These are phyloP conservation scores for Hansenula anomala DNA, from an alignment of 1,139 yeast species.

Conservation along the genomic window DNA sequence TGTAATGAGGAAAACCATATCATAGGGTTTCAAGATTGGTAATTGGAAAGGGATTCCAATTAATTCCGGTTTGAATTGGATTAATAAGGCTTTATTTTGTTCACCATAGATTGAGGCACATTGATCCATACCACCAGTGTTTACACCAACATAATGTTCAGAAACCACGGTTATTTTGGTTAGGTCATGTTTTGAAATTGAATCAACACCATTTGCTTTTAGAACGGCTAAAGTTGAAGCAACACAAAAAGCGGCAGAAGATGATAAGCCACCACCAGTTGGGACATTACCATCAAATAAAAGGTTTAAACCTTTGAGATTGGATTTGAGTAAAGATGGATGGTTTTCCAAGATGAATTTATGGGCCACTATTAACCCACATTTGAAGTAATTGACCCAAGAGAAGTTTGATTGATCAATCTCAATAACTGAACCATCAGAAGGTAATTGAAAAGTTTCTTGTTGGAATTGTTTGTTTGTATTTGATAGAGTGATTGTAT, in stretches of 20 bases:
- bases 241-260: slow-evolving; percentile 72
- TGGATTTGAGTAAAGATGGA: slow-evolving; percentile 27
- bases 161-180: slow-evolving; percentile 61
- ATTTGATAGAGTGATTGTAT: slow-evolving; percentile 41
- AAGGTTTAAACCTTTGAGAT: slow-evolving; percentile 43
- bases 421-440: slow-evolving; percentile 35
- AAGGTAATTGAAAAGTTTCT: slow-evolving; percentile 37
- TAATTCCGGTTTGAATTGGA: slow-evolving; percentile 58
- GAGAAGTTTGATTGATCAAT: slow-evolving; percentile 47
- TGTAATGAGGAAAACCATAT: slow-evolving; percentile 55
- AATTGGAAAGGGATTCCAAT: slow-evolving; percentile 52
- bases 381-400: slow-evolving; percentile 69
- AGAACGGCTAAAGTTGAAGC: slow-evolving; percentile 58
- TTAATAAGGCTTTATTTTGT: slow-evolving; percentile 51
- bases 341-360: slow-evolving; percentile 36
- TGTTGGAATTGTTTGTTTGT: slow-evolving; percentile 35
- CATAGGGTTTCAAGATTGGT: slow-evolving; percentile 40
- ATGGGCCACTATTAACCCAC: slow-evolving; percentile 61
- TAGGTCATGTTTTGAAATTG: slow-evolving; percentile 46
- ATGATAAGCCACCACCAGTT: slow-evolving; percentile 68
- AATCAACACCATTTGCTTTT: slow-evolving; percentile 43
- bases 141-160: slow-evolving; percentile 71
- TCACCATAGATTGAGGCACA: slow-evolving; percentile 71
- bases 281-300: slow-evolving; percentile 66
- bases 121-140: slow-evolving; percentile 79